Evolutionary conservation across 2,329 filamentous ascomycete species (phyloP).

Genomic region (Cladosporium halotolerans): DNA sequence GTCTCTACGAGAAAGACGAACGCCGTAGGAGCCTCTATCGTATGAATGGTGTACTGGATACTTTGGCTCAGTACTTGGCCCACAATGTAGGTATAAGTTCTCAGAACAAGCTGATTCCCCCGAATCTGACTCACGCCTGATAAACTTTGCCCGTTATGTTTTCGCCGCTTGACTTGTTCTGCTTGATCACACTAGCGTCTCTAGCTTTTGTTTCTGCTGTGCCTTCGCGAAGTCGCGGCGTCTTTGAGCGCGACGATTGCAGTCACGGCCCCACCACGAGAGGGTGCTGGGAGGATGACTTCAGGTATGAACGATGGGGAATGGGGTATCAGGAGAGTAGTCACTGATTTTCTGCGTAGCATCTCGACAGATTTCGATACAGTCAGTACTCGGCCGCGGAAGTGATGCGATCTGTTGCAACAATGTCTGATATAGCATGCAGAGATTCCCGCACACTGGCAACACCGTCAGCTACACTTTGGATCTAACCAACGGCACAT

Average conservation of each 20-base stretch:
- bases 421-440: background rate
- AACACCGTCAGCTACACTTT: constrained; percentile 28
- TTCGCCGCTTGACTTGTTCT: background rate
- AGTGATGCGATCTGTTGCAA: background rate
- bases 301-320: constrained; percentile 19
- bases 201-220: constrained; percentile 8
- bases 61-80: no score
- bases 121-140: no score
- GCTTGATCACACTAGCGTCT: constrained; percentile 5
- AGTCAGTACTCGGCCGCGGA: background rate
- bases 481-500: constrained; percentile 30
- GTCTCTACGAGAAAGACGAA: no score
- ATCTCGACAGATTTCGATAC: constrained; percentile 36
- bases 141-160: background rate
- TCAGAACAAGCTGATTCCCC: no score
- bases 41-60: no score
- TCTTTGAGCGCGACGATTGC: constrained; percentile 23
- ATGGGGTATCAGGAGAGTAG: constrained; percentile 17
- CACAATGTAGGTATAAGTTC: no score
- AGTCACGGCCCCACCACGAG: constrained; percentile 32
- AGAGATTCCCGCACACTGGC: constrained; percentile 33
- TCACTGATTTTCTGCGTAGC: constrained; percentile 7
- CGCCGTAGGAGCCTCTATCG: no score
- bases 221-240: background rate
- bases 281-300: constrained; percentile 34